A percentile compares a stretch with the other conserved stretches of the same genome.
Evolutionary conservation across 805 yeast genomes (phyloP).

Genomic region (Myxozyma sirexii): DNA sequence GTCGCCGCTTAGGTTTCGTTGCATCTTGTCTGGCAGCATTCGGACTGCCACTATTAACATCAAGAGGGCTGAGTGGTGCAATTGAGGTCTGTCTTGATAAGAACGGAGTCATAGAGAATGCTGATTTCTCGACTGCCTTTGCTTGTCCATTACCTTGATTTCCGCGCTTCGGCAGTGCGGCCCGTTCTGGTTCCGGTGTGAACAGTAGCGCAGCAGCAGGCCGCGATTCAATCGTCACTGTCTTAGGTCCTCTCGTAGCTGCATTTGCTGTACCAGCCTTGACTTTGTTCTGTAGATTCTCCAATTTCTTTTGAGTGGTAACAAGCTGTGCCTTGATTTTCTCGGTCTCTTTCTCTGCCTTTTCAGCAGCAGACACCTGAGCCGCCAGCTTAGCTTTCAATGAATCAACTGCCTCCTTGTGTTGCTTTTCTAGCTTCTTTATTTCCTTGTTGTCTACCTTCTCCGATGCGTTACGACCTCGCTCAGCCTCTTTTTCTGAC

Average conservation of each 20-base stretch:
- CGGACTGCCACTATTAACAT: conserved; percentile 5
- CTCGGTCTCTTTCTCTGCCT: conserved; percentile 14
- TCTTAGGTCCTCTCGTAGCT: not conserved
- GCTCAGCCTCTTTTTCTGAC: not conserved
- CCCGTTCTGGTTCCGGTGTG: conserved; percentile 19
- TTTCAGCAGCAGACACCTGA: conserved; percentile 17
- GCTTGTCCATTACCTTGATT: not conserved
- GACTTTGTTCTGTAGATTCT: conserved; percentile 14
- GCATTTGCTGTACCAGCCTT: conserved; percentile 5
- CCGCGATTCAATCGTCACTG: not conserved
- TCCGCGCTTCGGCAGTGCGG: conserved; percentile 1
- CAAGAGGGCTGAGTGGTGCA: conserved; percentile 20
- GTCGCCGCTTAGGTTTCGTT: not conserved
- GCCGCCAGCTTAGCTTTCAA: conserved; percentile 3
- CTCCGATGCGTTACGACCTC: conserved; percentile 1
- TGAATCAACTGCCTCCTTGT: not conserved
- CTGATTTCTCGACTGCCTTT: conserved; percentile 23
- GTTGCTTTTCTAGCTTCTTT: not conserved
- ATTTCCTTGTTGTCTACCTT: conserved; percentile 14
- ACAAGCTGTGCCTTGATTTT: conserved; percentile 18
- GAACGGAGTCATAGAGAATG: conserved; percentile 32
- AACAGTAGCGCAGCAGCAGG: conserved; percentile 13
- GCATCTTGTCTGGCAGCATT: not conserved
- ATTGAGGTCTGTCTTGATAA: conserved; percentile 13
- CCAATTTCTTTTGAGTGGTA: conserved; percentile 19